These are phyloP conservation scores for Coemansia umbellata DNA, from an alignment of 192 early-diverging fungal species.

Conservation along the genomic window DNA sequence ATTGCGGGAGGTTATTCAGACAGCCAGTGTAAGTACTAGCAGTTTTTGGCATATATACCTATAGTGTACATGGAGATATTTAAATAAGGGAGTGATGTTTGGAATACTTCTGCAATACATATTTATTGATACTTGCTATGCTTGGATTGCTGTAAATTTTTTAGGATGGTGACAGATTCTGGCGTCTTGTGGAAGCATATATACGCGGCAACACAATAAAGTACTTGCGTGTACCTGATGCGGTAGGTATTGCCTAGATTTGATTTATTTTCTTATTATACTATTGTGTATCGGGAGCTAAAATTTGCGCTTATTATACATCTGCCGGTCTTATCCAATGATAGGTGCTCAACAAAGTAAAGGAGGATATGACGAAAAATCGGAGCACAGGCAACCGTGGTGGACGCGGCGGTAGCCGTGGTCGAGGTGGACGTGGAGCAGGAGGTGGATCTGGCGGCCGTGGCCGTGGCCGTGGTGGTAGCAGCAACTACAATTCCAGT, in stretches of 20 bases:
- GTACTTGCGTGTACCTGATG: conserved; percentile 84
- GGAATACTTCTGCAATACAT: not conserved
- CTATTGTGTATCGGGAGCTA: not conserved
- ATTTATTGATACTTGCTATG: too few species aligned
- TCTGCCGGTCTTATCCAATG: too few species aligned
- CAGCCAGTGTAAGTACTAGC: conserved; percentile 64
- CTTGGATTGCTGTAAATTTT: too few species aligned
- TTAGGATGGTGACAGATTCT: conserved; percentile 90
- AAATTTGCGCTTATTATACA: not conserved
- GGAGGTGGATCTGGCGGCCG: conserved; percentile 43
- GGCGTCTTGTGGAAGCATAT: conserved; percentile 87
- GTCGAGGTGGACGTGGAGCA: conserved; percentile 54
- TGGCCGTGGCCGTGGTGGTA: conserved; percentile 49
- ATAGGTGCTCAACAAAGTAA: conserved; percentile 84
- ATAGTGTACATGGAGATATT: too few species aligned
- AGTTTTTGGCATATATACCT: too few species aligned
- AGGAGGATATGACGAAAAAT: conserved; percentile 69
- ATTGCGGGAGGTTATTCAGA: conserved; percentile 91
- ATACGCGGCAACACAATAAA: conserved; percentile 89
- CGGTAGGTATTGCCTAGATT: conserved; percentile 38
- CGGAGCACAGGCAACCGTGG: conserved; percentile 42
- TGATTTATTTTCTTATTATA: conserved; percentile 1
- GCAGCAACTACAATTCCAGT: conserved; percentile 5
- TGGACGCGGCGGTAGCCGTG: conserved; percentile 50
- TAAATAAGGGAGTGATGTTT: not conserved